Evolutionary conservation across 2,329 filamentous ascomycete species (phyloP).

Genomic region (Talaromyces sp.): DNA sequence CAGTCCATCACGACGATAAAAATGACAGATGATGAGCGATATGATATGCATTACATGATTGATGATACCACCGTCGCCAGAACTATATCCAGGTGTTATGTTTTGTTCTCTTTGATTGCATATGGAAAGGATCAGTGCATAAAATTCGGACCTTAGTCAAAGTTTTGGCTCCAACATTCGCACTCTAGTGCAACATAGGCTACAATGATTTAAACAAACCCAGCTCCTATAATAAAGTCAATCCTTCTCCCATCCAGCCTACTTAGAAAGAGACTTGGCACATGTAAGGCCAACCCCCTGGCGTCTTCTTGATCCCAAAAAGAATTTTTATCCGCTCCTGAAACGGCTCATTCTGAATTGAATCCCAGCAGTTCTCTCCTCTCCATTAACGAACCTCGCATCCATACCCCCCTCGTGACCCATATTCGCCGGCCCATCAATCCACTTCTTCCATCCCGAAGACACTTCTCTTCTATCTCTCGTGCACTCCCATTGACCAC

Average conservation of each 20-base stretch:
- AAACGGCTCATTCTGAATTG: conserved; percentile 18
- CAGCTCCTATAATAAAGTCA: background rate
- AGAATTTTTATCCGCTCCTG: conserved; percentile 18
- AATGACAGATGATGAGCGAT: conserved; percentile 4
- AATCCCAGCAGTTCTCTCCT: conserved; percentile 12
- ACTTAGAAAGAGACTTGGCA: conserved; percentile 23
- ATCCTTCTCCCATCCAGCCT: background rate
- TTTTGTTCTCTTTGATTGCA: background rate
- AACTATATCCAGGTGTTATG: background rate
- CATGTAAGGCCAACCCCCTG: conserved; percentile 20
- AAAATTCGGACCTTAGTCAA: background rate
- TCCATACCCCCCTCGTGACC: conserved; percentile 15
- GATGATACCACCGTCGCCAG: conserved; percentile 14
- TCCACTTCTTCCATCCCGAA: conserved; percentile 18
- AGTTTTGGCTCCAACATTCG: no score
- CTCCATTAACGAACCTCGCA: conserved; percentile 20
- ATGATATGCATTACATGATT: conserved; percentile 3
- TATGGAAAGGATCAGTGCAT: background rate
- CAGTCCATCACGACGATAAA: background rate
- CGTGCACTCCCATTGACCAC: conserved; percentile 21
- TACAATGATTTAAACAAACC: background rate
- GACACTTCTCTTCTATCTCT: conserved; percentile 20
- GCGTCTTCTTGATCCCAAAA: conserved; percentile 7
- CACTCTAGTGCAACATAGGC: no score
- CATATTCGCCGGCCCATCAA: conserved; percentile 16